Conservation (phyloP, 2,329 filamentous ascomycete genomes). For the Ilyonectria mors-panacis region DNA sequence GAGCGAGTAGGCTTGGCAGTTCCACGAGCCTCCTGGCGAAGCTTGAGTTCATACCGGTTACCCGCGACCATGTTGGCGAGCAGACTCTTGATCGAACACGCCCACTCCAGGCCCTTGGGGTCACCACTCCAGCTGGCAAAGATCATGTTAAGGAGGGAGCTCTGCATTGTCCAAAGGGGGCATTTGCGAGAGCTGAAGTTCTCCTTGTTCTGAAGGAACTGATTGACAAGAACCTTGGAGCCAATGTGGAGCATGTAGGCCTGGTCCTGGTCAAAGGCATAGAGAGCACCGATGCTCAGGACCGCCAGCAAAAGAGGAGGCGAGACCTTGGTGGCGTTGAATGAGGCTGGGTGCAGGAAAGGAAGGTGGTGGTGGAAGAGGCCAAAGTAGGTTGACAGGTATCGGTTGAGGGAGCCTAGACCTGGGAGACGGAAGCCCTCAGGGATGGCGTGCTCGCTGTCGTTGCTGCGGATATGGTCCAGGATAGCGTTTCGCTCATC, state of each 20-base stretch:
- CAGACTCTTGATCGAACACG: slow-evolving; percentile 98
- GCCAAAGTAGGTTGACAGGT: slow-evolving; percentile 95
- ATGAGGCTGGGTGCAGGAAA: slow-evolving; percentile 94
- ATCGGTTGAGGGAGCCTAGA: slow-evolving; percentile 86
- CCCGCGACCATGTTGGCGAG: slow-evolving; percentile 99
- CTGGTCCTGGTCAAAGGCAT: slow-evolving; percentile 97
- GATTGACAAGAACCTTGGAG: slow-evolving; percentile 96
- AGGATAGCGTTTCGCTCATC: slow-evolving; percentile 89
- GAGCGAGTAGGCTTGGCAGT: slow-evolving; percentile 81
- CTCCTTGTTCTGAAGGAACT: slow-evolving; percentile 97
- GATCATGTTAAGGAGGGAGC: slow-evolving; percentile 96
- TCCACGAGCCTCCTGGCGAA: slow-evolving; percentile 90
- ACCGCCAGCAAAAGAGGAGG: slow-evolving; percentile 90
- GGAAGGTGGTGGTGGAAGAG: slow-evolving; percentile 97
- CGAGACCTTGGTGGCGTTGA: slow-evolving; percentile 84
- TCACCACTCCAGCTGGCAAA: slow-evolving; percentile 99
- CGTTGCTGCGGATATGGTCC: slow-evolving; percentile 86
- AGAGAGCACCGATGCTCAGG: slow-evolving; percentile 94
- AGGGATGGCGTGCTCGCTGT: slow-evolving; percentile 85
- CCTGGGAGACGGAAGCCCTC: slow-evolving; percentile 92
- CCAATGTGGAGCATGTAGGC: slow-evolving; percentile 98
- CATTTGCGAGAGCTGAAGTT: slow-evolving; percentile 99
- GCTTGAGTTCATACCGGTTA: slow-evolving; percentile 95
- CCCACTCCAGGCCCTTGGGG: slow-evolving; percentile 97
- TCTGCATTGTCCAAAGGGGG: slow-evolving; percentile 98